These are phyloP conservation scores for Stephania cephalantha DNA, from an alignment of 164 flowering plant species.

Conservation along the genomic window DNA sequence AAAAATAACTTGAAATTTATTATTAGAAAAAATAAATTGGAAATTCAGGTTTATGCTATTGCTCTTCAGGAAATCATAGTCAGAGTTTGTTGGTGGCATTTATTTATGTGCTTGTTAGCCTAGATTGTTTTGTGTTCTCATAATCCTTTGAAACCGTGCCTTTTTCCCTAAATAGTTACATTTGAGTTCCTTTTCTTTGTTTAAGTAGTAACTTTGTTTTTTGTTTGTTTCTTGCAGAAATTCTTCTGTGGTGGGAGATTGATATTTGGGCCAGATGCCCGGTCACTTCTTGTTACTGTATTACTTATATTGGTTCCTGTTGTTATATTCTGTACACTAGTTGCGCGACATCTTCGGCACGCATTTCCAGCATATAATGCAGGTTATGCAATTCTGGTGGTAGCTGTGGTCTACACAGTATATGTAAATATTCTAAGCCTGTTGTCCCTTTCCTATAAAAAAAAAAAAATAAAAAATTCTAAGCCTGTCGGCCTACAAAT, in stretches of 20 bases:
- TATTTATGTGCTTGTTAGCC: background rate
- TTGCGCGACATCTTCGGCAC: slow-evolving; percentile 85
- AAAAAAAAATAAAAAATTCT: too few species aligned
- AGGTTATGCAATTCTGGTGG: slow-evolving; percentile 85
- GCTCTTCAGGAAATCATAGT: background rate
- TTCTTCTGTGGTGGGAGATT: slow-evolving; percentile 56
- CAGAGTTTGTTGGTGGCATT: background rate
- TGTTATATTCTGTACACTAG: slow-evolving; percentile 65
- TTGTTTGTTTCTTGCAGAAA: slow-evolving; percentile 5
- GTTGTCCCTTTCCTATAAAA: background rate
- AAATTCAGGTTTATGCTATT: background rate
- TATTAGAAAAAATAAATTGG: too few species aligned
- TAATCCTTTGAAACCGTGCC: background rate
- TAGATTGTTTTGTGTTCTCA: background rate
- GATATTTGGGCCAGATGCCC: slow-evolving; percentile 94
- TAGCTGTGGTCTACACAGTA: slow-evolving; percentile 58
- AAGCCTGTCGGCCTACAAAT: too few species aligned
- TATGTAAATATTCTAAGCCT: slow-evolving; percentile 53
- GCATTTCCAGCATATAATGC: slow-evolving; percentile 64
- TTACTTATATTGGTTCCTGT: slow-evolving; percentile 67
- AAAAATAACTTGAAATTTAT: too few species aligned
- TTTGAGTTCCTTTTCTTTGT: background rate
- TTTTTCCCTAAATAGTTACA: background rate
- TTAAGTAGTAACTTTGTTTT: background rate
- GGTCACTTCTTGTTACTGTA: slow-evolving; percentile 62